phyloP scores from a whole-genome alignment of 2,329 filamentous ascomycete genomes.

The Exophiala bonariae region DNA sequence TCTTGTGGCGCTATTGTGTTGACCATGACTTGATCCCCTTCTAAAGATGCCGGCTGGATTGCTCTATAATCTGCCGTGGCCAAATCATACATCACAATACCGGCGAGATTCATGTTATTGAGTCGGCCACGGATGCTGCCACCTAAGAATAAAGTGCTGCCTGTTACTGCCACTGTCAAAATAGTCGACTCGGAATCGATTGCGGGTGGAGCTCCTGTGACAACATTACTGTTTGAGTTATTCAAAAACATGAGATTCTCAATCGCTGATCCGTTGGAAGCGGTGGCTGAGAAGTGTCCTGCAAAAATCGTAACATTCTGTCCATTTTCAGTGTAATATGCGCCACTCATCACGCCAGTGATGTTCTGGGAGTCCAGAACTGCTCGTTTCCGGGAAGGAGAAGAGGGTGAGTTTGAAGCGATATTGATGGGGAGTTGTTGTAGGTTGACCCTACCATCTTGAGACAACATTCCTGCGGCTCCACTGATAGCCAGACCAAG shows the following conservation, averaged over 20 bases:
- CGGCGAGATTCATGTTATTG: constrained; percentile 62
- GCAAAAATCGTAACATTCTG: constrained; percentile 84
- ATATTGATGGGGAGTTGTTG: constrained; percentile 53
- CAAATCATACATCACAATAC: constrained; percentile 80
- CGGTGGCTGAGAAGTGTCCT: constrained; percentile 76
- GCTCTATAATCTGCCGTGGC: constrained; percentile 59
- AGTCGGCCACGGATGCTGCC: constrained; percentile 74
- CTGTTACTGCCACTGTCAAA: constrained; percentile 66
- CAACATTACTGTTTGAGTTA: constrained; percentile 63
- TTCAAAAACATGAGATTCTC: constrained; percentile 84
- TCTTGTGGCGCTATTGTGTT: constrained; percentile 74
- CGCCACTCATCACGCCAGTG: constrained; percentile 66
- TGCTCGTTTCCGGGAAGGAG: constrained; percentile 29
- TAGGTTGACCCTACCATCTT: constrained; percentile 36
- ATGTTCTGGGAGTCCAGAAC: constrained; percentile 34
- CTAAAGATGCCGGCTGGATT: constrained; percentile 73
- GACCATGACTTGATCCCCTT: constrained; percentile 69
- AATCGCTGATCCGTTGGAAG: constrained; percentile 67
- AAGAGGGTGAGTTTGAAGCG: constrained; percentile 28
- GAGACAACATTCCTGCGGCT: constrained; percentile 61
- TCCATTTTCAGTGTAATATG: constrained; percentile 69
- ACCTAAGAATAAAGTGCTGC: constrained; percentile 75
- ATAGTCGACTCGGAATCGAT: constrained; percentile 74
- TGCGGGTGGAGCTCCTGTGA: constrained; percentile 68
- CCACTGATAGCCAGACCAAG: constrained; percentile 72